A percentile compares a stretch with the other conserved stretches of the same genome.
Evolutionary conservation across 2,329 filamentous ascomycete species (phyloP).

Genomic region (Helicocarpus griseus): DNA sequence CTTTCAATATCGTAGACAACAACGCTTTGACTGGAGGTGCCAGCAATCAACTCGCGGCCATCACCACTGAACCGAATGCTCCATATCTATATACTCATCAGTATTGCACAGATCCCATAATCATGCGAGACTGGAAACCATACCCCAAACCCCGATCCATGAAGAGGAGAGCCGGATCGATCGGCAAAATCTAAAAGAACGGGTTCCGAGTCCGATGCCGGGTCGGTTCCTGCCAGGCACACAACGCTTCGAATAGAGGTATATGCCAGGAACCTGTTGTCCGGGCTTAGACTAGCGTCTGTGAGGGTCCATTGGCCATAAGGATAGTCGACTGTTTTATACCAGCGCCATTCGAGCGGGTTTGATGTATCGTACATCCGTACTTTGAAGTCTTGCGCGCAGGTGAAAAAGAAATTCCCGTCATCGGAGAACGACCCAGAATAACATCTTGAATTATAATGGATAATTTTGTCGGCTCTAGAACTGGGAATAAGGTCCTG

Average conservation of each 20-base stretch:
- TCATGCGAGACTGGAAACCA: conserved; percentile 8
- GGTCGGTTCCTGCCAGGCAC: conserved; percentile 79
- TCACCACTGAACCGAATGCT: conserved; percentile 89
- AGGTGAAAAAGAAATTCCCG: conserved; percentile 93
- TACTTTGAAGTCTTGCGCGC: conserved; percentile 84
- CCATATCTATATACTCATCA: conserved; percentile 53
- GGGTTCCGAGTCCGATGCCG: conserved; percentile 68
- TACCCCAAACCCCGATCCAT: conserved; percentile 36
- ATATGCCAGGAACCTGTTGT: conserved; percentile 87
- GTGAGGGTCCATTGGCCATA: conserved; percentile 93
- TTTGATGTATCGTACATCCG: conserved; percentile 97
- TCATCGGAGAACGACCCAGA: conserved; percentile 95
- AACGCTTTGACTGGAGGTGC: conserved; percentile 68
- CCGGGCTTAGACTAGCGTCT: conserved; percentile 80
- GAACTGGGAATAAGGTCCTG: conserved; percentile 68
- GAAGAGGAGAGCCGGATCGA: conserved; percentile 29
- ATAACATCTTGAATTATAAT: conserved; percentile 78
- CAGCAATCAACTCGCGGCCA: conserved; percentile 80
- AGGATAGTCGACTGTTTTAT: conserved; percentile 79
- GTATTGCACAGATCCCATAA: neutral
- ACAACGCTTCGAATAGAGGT: conserved; percentile 79
- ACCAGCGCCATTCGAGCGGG: conserved; percentile 89
- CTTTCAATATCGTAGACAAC: conserved; percentile 90
- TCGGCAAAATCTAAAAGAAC: conserved; percentile 65
- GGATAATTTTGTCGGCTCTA: conserved; percentile 74